These are phyloP conservation scores for Picea sitchensis DNA, from an alignment of 75 land plant genomes.

Conservation along the genomic window DNA sequence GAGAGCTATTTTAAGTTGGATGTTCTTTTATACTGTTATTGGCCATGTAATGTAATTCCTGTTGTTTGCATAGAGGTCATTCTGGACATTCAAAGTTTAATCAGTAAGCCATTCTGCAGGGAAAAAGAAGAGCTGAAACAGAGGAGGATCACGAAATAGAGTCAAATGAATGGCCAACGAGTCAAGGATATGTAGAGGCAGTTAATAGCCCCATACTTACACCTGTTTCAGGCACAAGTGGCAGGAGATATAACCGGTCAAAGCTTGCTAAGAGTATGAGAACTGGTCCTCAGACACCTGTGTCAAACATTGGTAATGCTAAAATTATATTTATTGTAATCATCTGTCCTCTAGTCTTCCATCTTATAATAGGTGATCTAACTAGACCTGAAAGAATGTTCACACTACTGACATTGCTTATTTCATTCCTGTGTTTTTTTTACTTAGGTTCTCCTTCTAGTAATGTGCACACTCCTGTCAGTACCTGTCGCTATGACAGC, in stretches of 20 bases:
- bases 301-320: constrained; percentile 43
- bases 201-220: constrained; percentile 44
- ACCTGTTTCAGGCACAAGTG: constrained; percentile 43
- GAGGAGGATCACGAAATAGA: constrained; percentile 54
- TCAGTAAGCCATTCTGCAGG: constrained; percentile 12
- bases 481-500: constrained; percentile 94
- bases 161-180: constrained; percentile 38
- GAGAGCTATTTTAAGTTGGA: neutral
- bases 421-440: neutral
- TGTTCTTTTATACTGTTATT: neutral
- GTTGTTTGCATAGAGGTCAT: neutral
- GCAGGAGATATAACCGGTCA: constrained; percentile 33
- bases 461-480: constrained; percentile 62
- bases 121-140: constrained; percentile 39
- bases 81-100: neutral
- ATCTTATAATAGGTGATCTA: neutral
- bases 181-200: constrained; percentile 35
- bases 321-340: neutral
- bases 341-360: neutral
- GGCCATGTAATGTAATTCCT: neutral
- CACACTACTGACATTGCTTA: neutral
- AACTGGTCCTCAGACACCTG: constrained; percentile 51
- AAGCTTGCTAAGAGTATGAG: constrained; percentile 35
- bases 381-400: neutral
- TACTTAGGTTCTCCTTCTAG: constrained; percentile 73